A percentile compares a stretch with the other conserved stretches of the same genome.
These are phyloP conservation scores for Globisporangium spiculum DNA, from an alignment of 352 stramenopile genomes.

Conservation along the genomic window DNA sequence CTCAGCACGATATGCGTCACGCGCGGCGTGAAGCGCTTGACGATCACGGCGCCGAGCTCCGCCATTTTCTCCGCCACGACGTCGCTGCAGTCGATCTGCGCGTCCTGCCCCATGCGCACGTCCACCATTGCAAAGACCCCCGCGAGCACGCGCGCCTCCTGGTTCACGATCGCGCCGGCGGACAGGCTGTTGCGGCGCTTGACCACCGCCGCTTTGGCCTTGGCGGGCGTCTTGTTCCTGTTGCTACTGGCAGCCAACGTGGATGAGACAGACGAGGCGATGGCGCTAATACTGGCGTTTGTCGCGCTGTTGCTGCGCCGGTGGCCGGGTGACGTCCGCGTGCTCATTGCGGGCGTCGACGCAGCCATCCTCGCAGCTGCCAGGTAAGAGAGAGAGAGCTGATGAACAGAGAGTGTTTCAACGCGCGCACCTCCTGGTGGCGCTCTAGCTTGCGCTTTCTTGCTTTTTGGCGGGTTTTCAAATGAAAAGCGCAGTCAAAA, in stretches of 20 bases:
- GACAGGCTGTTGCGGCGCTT: slow-evolving; percentile 20
- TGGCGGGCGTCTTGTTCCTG: slow-evolving; percentile 10
- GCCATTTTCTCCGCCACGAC: slow-evolving; percentile 65
- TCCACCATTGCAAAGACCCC: slow-evolving; percentile 75
- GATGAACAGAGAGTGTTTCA: neutral
- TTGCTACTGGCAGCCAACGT: neutral
- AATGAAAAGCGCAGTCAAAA: slow-evolving; percentile 1
- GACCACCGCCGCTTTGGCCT: slow-evolving; percentile 13
- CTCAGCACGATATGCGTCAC: slow-evolving; percentile 81
- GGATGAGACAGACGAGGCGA: neutral
- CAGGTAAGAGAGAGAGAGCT: neutral
- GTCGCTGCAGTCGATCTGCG: slow-evolving; percentile 78
- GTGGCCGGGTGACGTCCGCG: slow-evolving; percentile 9
- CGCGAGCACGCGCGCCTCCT: slow-evolving; percentile 22
- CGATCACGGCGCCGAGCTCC: slow-evolving; percentile 60
- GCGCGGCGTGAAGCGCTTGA: slow-evolving; percentile 60
- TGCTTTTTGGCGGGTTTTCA: slow-evolving; percentile 1
- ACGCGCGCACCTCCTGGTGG: neutral
- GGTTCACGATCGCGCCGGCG: neutral
- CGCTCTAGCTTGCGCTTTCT: neutral
- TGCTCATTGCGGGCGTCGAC: neutral
- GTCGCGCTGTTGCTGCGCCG: slow-evolving; percentile 13
- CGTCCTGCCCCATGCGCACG: slow-evolving; percentile 61
- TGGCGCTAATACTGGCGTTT: neutral
- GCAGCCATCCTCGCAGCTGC: slow-evolving; percentile 10